phyloP scores from a whole-genome alignment of 345 rosid genomes.

The Dovyalis caffra region DNA sequence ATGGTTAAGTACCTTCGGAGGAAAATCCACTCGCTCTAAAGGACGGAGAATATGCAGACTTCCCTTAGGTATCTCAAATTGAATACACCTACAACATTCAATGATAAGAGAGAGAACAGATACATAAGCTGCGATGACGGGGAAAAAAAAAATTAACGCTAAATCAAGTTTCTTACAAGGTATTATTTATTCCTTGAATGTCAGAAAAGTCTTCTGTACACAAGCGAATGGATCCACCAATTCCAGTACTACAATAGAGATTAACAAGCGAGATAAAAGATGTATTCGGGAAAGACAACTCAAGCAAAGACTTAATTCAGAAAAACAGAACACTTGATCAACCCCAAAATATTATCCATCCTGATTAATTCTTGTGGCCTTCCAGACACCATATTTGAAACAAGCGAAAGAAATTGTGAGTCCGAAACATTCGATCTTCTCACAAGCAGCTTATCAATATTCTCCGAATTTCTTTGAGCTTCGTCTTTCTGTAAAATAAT shows the following conservation, averaged over 20 bases:
- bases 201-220: background rate
- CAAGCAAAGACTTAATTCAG: too few relatives aligned
- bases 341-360: conserved; percentile 3
- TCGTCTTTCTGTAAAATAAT: conserved; percentile 13
- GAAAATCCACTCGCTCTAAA: conserved; percentile 19
- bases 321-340: background rate
- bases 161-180: background rate
- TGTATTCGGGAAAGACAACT: background rate
- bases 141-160: background rate
- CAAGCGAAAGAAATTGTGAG: background rate
- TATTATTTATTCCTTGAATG: background rate
- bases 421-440: conserved; percentile 8
- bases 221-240: conserved; percentile 15
- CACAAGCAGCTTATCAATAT: conserved; percentile 8
- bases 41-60: conserved; percentile 18
- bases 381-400: background rate
- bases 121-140: too few relatives aligned
- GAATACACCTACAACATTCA: conserved; percentile 11
- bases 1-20: conserved; percentile 10
- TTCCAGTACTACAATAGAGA: conserved; percentile 6
- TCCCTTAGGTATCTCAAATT: conserved; percentile 4
- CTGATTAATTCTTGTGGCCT: background rate
- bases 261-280: background rate
- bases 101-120: background rate
- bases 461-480: conserved; percentile 13